Evolutionary conservation across 83 land plant genomes (phyloP).

Genomic region (Diphasiastrum complanatum): DNA sequence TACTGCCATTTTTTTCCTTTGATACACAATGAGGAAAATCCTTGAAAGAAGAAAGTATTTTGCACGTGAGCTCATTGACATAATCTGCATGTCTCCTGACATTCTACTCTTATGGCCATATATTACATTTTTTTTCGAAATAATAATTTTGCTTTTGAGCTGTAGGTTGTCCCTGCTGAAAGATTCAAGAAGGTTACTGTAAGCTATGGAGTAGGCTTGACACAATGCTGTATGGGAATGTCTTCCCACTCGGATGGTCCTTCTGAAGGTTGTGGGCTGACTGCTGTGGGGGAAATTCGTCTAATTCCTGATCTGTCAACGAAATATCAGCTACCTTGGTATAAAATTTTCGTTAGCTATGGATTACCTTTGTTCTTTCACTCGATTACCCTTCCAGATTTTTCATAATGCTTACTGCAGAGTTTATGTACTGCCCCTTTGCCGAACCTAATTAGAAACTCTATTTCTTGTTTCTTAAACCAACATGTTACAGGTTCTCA

Average conservation of each 20-base stretch:
- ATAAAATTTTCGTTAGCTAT: conserved; percentile 9
- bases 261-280: conserved; percentile 54
- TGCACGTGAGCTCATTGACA: too few relatives aligned
- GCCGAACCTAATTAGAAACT: background rate
- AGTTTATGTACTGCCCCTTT: too few relatives aligned
- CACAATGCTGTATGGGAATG: conserved; percentile 75
- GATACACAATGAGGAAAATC: too few relatives aligned
- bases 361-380: background rate
- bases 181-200: conserved; percentile 49
- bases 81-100: background rate
- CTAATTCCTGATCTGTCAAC: conserved; percentile 80
- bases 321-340: conserved; percentile 64
- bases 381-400: background rate
- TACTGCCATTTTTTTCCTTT: too few relatives aligned
- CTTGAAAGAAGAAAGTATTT: too few relatives aligned
- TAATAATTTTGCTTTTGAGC: background rate
- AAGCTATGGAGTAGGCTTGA: conserved; percentile 72
- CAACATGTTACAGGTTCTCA: conserved; percentile 29
- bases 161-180: conserved; percentile 68
- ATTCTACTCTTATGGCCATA: background rate
- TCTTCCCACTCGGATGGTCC: conserved; percentile 59
- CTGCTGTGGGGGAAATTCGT: conserved; percentile 73
- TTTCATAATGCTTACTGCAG: background rate
- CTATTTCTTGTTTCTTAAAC: conserved; percentile 4
- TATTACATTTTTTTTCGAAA: background rate